phyloP scores from a whole-genome alignment of 106 monocot genomes.

The Dactylorhiza incarnata region DNA sequence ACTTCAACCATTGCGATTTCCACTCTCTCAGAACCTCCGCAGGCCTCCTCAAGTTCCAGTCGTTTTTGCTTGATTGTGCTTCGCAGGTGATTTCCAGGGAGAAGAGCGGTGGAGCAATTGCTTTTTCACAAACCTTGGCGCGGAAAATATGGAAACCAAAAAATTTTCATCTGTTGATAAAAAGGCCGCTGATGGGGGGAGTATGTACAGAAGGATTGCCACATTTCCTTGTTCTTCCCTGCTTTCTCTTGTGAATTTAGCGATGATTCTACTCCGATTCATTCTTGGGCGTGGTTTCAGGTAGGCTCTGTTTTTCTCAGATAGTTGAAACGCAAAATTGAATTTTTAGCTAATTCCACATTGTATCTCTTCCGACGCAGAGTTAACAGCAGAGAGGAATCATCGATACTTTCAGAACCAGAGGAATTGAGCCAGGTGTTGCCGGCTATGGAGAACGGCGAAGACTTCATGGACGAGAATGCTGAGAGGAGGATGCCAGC shows the following conservation, averaged over 20 bases:
- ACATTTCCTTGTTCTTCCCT: neutral
- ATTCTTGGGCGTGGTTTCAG: constrained; percentile 6
- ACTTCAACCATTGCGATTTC: neutral
- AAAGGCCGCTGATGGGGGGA: neutral
- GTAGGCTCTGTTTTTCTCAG: neutral
- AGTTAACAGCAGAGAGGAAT: constrained; percentile 1
- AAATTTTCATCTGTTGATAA: neutral
- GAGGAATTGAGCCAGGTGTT: neutral
- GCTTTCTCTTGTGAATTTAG: neutral
- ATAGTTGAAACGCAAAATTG: neutral
- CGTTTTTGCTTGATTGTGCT: neutral
- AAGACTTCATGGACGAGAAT: constrained; percentile 4
- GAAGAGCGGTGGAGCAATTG: neutral
- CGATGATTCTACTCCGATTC: neutral
- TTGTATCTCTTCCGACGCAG: neutral
- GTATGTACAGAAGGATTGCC: constrained; percentile 3
- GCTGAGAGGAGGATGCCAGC: constrained; percentile 1
- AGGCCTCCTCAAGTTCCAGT: neutral
- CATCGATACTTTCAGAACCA: neutral
- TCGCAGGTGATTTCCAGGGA: constrained; percentile 1
- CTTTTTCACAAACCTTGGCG: neutral
- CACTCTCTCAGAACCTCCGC: neutral
- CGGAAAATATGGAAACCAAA: neutral
- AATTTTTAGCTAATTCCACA: neutral
- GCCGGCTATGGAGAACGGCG: neutral